phyloP scores from a whole-genome alignment of 345 rosid genomes.

The Balakata baccata region DNA sequence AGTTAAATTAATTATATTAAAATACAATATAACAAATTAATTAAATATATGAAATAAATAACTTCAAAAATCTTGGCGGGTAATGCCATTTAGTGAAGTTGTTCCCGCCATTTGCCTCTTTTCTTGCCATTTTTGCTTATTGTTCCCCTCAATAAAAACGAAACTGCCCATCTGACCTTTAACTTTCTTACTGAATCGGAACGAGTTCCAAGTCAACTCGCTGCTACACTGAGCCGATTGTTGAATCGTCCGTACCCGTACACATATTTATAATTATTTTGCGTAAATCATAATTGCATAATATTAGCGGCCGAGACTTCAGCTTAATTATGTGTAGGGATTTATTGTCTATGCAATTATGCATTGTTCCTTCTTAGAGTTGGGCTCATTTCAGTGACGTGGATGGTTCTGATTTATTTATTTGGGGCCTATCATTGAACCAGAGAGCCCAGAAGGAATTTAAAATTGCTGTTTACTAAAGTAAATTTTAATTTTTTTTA shows the following conservation, averaged over 20 bases:
- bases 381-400: not conserved
- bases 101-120: slow-evolving; percentile 10
- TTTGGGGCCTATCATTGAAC: too few species aligned
- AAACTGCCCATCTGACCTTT: not conserved
- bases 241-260: not conserved
- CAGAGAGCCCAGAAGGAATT: too few species aligned
- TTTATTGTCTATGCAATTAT: not conserved
- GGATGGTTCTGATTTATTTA: too few species aligned
- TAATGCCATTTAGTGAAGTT: slow-evolving; percentile 4
- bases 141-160: not conserved
- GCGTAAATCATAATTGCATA: not conserved
- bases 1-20: not conserved
- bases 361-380: not conserved
- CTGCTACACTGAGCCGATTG: not conserved
- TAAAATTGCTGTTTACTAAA: too few species aligned
- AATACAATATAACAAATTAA: not conserved
- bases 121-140: not conserved
- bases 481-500: too few species aligned
- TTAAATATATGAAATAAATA: not conserved
- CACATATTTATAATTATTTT: not conserved
- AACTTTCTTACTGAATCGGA: not conserved
- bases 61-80: slow-evolving; percentile 16
- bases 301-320: not conserved
- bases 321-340: not conserved
- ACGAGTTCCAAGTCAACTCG: slow-evolving; percentile 7